phyloP scores from a whole-genome alignment of 495 filamentous ascomycete genomes.

The Oleoguttula mirabilis region DNA sequence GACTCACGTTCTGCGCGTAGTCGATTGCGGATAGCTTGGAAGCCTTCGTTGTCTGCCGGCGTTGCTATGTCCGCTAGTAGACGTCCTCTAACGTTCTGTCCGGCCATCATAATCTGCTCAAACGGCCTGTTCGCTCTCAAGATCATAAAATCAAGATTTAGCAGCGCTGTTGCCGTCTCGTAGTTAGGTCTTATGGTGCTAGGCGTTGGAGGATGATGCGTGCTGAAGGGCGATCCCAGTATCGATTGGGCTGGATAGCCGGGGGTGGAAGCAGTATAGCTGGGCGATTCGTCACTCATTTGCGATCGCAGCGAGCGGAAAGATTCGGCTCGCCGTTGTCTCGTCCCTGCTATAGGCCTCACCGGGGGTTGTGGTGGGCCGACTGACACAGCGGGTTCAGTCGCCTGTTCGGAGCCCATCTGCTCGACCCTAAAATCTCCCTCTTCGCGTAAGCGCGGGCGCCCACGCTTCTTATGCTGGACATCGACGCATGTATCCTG shows the following conservation, averaged over 20 bases:
- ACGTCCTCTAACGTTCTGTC: conserved; percentile 22
- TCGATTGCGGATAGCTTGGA: conserved; percentile 23
- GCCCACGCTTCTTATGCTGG: conserved; percentile 89
- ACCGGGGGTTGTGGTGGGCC: background rate
- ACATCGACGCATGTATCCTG: conserved; percentile 88
- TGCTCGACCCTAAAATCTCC: conserved; percentile 28
- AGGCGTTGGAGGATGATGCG: conserved; percentile 1
- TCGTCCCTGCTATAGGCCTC: conserved; percentile 3
- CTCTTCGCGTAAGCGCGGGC: conserved; percentile 85
- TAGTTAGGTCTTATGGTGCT: background rate
- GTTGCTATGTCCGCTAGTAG: conserved; percentile 24
- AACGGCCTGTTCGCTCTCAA: conserved; percentile 28
- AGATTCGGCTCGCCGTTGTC: conserved; percentile 11
- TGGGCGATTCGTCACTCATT: conserved; percentile 11
- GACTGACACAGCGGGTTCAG: background rate
- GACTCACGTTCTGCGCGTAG: conserved; percentile 29
- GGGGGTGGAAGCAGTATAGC: conserved; percentile 1
- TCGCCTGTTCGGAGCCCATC: background rate
- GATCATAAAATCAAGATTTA: conserved; percentile 31
- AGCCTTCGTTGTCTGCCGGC: conserved; percentile 11
- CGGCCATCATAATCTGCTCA: conserved; percentile 22
- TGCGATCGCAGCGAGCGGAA: conserved; percentile 12
- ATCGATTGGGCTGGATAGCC: background rate
- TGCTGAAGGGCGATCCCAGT: conserved; percentile 3
- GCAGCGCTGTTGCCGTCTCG: conserved; percentile 20